These are phyloP conservation scores for Uronychia setigera DNA, from an alignment of 73 alveolate species.

Conservation along the genomic window DNA sequence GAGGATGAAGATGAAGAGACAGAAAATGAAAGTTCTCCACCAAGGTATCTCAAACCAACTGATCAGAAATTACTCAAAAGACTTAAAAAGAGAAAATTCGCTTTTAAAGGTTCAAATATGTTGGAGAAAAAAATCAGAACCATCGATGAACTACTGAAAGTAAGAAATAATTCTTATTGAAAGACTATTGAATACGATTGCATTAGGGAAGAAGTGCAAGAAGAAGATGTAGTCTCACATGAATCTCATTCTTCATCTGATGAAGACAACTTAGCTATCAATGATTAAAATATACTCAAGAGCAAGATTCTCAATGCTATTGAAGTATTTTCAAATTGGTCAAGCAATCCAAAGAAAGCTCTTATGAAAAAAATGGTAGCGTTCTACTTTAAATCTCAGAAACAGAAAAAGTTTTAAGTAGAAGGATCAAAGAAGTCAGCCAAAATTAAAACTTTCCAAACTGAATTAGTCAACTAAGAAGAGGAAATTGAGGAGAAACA, in stretches of 20 bases:
- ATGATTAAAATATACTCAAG: constrained; percentile 11
- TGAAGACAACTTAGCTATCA: constrained; percentile 23
- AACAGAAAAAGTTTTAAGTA: not conserved
- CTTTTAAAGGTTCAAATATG: constrained; percentile 14
- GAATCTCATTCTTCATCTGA: constrained; percentile 34
- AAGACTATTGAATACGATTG: constrained; percentile 14
- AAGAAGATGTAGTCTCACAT: constrained; percentile 16
- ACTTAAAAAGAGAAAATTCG: constrained; percentile 16
- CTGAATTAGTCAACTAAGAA: not conserved
- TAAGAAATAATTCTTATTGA: constrained; percentile 33
- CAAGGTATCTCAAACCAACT: constrained; percentile 16
- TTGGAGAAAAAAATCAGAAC: constrained; percentile 5
- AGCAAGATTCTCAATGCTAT: constrained; percentile 45
- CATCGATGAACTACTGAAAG: constrained; percentile 16
- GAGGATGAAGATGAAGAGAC: constrained; percentile 12
- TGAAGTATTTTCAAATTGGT: constrained; percentile 45
- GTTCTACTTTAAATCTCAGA: not conserved
- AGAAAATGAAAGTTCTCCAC: not conserved
- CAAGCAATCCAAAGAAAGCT: constrained; percentile 40
- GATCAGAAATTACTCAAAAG: constrained; percentile 25
- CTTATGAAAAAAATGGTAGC: constrained; percentile 3
- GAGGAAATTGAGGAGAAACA: not conserved
- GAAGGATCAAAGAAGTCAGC: not conserved
- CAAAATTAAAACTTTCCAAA: too few relatives aligned
- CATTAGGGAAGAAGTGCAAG: constrained; percentile 9